Evolutionary conservation across 164 flowering plant species (phyloP).

Genomic region (Echeveria elegans): DNA sequence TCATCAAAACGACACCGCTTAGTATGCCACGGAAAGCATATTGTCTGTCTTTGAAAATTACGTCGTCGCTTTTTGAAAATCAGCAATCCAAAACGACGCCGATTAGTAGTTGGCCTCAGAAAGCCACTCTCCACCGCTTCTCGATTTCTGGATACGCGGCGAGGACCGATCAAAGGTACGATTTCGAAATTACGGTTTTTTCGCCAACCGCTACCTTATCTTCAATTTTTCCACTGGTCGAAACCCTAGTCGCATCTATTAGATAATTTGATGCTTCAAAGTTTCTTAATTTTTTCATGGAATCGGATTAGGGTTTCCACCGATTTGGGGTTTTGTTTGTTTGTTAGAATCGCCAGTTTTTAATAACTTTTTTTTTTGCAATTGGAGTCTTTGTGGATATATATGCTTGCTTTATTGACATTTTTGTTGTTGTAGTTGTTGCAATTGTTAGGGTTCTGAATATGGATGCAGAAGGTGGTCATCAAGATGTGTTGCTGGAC

Average conservation of each 20-base stretch:
- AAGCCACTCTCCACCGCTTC: no score
- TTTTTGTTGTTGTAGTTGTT: not conserved
- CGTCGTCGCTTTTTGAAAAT: no score
- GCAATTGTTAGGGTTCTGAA: slow-evolving; percentile 22
- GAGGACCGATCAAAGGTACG: not conserved
- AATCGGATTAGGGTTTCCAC: not conserved
- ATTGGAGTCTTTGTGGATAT: not conserved
- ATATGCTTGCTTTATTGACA: not conserved
- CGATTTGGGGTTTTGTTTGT: not conserved
- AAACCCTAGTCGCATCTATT: no score
- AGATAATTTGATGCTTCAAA: no score
- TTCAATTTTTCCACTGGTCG: no score
- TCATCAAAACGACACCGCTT: not conserved
- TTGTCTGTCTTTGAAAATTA: no score
- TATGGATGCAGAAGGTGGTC: slow-evolving; percentile 12
- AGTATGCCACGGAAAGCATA: no score
- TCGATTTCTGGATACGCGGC: not conserved
- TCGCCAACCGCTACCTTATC: not conserved
- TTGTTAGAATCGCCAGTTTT: not conserved
- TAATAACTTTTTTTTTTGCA: not conserved
- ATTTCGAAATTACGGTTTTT: not conserved
- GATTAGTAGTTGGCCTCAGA: not conserved
- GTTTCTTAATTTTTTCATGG: not conserved
- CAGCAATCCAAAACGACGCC: no score
- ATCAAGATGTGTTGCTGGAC: slow-evolving; percentile 21